phyloP scores from a whole-genome alignment of 306 rosid genomes.

The Sechiopsis laciniata region DNA sequence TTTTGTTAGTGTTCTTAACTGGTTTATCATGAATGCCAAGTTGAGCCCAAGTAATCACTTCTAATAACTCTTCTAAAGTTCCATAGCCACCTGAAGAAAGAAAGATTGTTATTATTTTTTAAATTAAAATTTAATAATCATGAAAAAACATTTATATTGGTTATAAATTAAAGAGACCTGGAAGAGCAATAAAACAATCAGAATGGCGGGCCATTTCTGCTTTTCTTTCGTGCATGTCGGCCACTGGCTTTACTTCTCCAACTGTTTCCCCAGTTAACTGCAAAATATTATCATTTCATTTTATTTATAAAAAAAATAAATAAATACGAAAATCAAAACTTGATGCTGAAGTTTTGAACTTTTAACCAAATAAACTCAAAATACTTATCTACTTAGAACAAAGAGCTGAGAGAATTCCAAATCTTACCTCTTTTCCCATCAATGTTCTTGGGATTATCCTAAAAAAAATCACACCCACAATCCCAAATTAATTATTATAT shows the following conservation, averaged over 20 bases:
- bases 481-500: too few species aligned
- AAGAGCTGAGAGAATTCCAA: too few species aligned
- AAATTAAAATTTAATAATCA: too few species aligned
- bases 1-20: slow-evolving; percentile 27
- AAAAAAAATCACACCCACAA: not conserved
- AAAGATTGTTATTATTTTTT: too few species aligned
- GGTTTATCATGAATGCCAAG: slow-evolving; percentile 63
- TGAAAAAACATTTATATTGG: not conserved
- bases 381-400: too few species aligned
- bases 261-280: slow-evolving; percentile 25
- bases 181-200: slow-evolving; percentile 55
- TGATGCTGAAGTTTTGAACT: not conserved
- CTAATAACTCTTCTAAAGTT: slow-evolving; percentile 34
- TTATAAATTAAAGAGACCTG: slow-evolving; percentile 30
- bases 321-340: not conserved
- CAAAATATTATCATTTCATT: not conserved
- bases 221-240: slow-evolving; percentile 59
- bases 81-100: slow-evolving; percentile 31
- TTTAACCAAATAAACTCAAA: not conserved
- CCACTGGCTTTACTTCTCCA: slow-evolving; percentile 17
- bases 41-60: slow-evolving; percentile 59
- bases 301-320: too few species aligned
- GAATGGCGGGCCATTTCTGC: slow-evolving; percentile 72
- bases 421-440: slow-evolving; percentile 40
- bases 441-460: slow-evolving; percentile 20